A percentile compares a stretch with the other conserved stretches of the same genome.
These are phyloP conservation scores for Lentithecium fluviatile DNA, from an alignment of 495 filamentous ascomycete species.

Conservation along the genomic window DNA sequence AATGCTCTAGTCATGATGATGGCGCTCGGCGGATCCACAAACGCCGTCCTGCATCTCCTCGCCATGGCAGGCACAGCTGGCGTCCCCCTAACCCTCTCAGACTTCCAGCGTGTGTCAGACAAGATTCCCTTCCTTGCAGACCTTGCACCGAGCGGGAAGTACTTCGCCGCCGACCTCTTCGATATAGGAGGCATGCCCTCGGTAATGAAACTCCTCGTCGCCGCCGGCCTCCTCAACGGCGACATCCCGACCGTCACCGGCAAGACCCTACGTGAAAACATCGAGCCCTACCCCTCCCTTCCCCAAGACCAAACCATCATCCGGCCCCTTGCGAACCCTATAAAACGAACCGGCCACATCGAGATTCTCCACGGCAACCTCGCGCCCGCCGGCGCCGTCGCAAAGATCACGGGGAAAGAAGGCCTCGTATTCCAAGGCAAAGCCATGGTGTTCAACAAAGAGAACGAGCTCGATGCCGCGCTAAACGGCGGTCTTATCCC, in stretches of 20 bases:
- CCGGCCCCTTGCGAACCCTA: slow-evolving; percentile 74
- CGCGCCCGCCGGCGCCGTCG: slow-evolving; percentile 86
- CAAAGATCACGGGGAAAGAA: slow-evolving; percentile 98
- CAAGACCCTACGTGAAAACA: slow-evolving; percentile 84
- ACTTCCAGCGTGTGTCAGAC: slow-evolving; percentile 82
- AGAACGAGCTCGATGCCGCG: slow-evolving; percentile 72
- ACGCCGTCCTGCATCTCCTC: slow-evolving; percentile 89
- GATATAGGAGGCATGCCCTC: slow-evolving; percentile 87
- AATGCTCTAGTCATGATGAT: slow-evolving; percentile 93
- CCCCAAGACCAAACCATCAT: slow-evolving; percentile 82
- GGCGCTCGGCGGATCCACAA: slow-evolving; percentile 87
- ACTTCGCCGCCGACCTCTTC: slow-evolving; percentile 95
- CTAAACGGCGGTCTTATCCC: slow-evolving; percentile 71
- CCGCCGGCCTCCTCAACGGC: slow-evolving; percentile 78
- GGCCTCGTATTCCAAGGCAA: slow-evolving; percentile 77
- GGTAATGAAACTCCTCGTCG: slow-evolving; percentile 88
- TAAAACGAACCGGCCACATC: slow-evolving; percentile 85
- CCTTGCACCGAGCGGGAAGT: slow-evolving; percentile 80
- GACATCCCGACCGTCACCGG: slow-evolving; percentile 88
- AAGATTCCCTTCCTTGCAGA: slow-evolving; percentile 94
- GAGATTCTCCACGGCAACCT: slow-evolving; percentile 89
- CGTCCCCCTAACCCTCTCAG: slow-evolving; percentile 78
- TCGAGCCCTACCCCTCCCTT: slow-evolving; percentile 75
- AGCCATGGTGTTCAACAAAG: slow-evolving; percentile 90
- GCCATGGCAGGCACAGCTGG: slow-evolving; percentile 92